Conservation (phyloP, 2,329 filamentous ascomycete species). For the Bertia moriformis region DNA sequence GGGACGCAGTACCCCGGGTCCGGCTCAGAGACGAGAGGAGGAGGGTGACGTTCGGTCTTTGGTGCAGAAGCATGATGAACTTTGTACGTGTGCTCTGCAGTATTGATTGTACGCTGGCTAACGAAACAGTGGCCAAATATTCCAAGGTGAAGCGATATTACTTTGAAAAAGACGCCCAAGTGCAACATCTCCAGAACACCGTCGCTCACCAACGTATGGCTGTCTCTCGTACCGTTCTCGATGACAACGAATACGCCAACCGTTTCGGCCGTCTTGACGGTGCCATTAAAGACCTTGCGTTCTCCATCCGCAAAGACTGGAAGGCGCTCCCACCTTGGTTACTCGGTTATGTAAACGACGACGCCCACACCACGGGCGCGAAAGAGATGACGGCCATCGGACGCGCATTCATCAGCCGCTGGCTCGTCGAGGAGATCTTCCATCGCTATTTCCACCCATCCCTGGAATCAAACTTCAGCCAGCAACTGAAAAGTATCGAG, state of each 20-base stretch:
- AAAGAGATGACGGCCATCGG: conserved; percentile 60
- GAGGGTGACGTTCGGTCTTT: not conserved
- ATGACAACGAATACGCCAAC: conserved; percentile 52
- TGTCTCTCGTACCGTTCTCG: conserved; percentile 53
- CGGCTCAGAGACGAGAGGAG: not conserved
- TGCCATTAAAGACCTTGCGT: conserved; percentile 52
- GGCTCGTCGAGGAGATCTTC: conserved; percentile 53
- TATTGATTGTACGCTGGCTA: not conserved
- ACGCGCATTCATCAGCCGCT: conserved; percentile 47
- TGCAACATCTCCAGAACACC: conserved; percentile 55
- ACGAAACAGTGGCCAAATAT: conserved; percentile 42
- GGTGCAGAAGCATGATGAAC: conserved; percentile 1
- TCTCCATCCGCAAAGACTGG: conserved; percentile 56
- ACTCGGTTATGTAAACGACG: conserved; percentile 43
- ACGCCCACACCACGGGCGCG: conserved; percentile 44
- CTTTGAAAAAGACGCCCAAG: conserved; percentile 55
- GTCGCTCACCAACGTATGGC: conserved; percentile 54
- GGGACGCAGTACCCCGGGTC: not conserved
- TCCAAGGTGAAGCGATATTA: conserved; percentile 60
- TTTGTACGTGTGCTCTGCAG: not conserved
- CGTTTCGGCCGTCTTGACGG: conserved; percentile 53
- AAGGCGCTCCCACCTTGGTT: conserved; percentile 46
- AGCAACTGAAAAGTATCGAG: conserved; percentile 47
- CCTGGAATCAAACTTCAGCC: conserved; percentile 41
- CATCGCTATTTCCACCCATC: conserved; percentile 53